Percentiles rank a stretch among this genome's conserved stretches.
Conservation (phyloP, 805 yeast genomes). For the Komagataella kurtzmanii region DNA sequence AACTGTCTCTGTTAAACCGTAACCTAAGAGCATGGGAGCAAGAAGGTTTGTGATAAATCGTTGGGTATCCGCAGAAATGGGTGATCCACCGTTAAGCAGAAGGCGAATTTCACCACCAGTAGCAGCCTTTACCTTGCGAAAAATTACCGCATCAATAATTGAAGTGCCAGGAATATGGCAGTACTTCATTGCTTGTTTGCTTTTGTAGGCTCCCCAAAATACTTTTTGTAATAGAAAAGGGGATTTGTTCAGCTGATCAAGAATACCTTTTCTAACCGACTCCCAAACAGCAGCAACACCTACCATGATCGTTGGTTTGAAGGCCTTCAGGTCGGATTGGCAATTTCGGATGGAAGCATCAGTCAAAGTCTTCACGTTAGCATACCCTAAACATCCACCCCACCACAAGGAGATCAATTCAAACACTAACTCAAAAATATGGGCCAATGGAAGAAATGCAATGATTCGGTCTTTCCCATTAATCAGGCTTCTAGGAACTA, state of each 20-base stretch:
- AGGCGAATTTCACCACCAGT: conserved; percentile 82
- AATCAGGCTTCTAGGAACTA: conserved; percentile 40
- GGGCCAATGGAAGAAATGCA: conserved; percentile 91
- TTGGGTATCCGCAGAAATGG: conserved; percentile 73
- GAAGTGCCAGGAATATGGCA: conserved; percentile 66
- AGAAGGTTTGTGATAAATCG: conserved; percentile 61
- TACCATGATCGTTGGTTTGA: conserved; percentile 88
- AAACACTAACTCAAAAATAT: conserved; percentile 84
- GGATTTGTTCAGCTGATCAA: conserved; percentile 55
- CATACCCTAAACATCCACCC: conserved; percentile 89
- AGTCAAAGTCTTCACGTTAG: conserved; percentile 81
- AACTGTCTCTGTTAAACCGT: conserved; percentile 92
- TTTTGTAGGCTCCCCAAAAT: conserved; percentile 79
- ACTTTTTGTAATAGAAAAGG: conserved; percentile 60
- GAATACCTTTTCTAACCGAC: conserved; percentile 82
- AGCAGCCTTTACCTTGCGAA: conserved; percentile 82
- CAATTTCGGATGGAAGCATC: conserved; percentile 75
- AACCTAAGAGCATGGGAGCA: conserved; percentile 85
- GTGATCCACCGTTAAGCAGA: conserved; percentile 86
- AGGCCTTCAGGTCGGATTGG: conserved; percentile 74
- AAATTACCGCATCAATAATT: conserved; percentile 58
- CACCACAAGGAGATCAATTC: conserved; percentile 72
- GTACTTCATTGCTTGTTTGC: conserved; percentile 50
- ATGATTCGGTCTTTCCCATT: conserved; percentile 55
- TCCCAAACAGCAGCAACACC: conserved; percentile 99